Evolutionary conservation across 2,329 filamentous ascomycete species (phyloP), one percentile per base, ranked within the genome.

Genomic region (Aspergillus fijiensis): DNA sequence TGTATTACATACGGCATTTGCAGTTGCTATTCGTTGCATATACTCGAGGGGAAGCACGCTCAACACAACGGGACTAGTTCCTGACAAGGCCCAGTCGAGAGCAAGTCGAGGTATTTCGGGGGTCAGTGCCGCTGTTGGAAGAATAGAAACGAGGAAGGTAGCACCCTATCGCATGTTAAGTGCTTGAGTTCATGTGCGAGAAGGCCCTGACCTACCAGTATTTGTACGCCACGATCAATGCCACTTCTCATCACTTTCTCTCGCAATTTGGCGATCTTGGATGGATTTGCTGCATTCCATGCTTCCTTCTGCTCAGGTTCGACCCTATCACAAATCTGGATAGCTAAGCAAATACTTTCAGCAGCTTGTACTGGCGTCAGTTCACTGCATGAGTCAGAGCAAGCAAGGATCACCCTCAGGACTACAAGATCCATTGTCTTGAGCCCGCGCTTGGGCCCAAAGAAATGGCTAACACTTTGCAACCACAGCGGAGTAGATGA

Each of bases 381-480:
- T 14, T 62, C 63, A 48, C 65, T 71, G 49, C 68, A 74, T 49
- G 67, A 75, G 11, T 72, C 70, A n/a, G 76, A 79, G 55, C 75
- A 77, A 29, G 72, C 72, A 47, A 79, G 69, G 10, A 77, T 75
- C 10, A 73, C 75, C 11, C 74, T 71, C 51, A 79, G 60, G n/a
- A 77, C 69, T 14, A 77, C 74, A 31, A 79, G 64, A 58, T 79
- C 76, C 14, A 79, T 63, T 0, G 75, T 79, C 57, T 79, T 79
- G 11, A 72, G 55, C 3, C 71, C 76, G 7, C 75, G 70, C 55
- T 74, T 78, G 5, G 70, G 60, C 5, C 72, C 74, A 56, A 80
- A 79, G 52, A 77, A 77, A 53, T 77, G 70, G 7, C 64, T 69
- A 39, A 76, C 72, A 54, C 68, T 76, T 23, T 70, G 66, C 27